Evolutionary conservation across 2,329 filamentous ascomycete species (phyloP), one percentile per base, ranked within the genome.

Genomic region (Venturiaceae sp.): DNA sequence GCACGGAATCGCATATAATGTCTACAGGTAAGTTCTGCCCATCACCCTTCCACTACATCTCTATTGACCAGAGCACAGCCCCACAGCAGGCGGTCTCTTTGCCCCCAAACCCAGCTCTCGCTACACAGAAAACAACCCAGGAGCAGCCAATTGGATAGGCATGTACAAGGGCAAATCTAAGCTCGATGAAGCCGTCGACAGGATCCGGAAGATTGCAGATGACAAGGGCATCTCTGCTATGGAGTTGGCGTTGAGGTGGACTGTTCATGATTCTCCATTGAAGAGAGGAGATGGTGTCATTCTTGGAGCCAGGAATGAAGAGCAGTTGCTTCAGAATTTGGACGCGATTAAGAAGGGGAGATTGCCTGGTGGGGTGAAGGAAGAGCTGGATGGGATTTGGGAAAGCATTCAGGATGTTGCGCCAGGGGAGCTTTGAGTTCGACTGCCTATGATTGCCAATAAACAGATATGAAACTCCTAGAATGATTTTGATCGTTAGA

Each of bases 161-260:
- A 39, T 57, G 54, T 36, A 32, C 26, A 57, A 30, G n/a, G 33
- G 54, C 13, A 46, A 23, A 5, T 33, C 34, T 8, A 39, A 57
- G 6, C 36, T 39, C 21, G 39, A 16, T 32, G 54, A 36, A 19
- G 37, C 9, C 16, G 6, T 46, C n/a, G 21, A 46, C 7, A 57
- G 13, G 21, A 16, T 57, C 7, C 26, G n/a, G 14, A 28, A 62
- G 16, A 70, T 75, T 50, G 71, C 74, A 0, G 65, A 71, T 57
- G 70, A 72, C 23, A 71, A 72, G 54, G 72, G 70, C 2, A 62
- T 71, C 6, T 61, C 63, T 2, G 67, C 66, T 50, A 72, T 74
- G 1, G 73, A 75, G 62, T 59, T 76, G 58, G 74, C 74, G 3
- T 75, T 76, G 58, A 62, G 74, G 6, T 77, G 75, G 74, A 69